phyloP scores from a whole-genome alignment of 78 protist genomes.

The Dictyostelium purpureum region DNA sequence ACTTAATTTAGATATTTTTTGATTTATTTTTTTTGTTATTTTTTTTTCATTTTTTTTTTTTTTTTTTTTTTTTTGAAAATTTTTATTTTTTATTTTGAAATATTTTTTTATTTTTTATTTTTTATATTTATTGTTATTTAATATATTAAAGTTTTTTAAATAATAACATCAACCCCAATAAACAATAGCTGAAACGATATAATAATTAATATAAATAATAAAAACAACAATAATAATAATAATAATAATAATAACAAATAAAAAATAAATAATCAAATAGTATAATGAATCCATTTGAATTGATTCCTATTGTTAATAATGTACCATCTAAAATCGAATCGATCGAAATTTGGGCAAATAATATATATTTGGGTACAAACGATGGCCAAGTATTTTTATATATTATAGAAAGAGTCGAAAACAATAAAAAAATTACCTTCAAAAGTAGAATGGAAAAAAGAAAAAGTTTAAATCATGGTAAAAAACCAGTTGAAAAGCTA shows the following conservation, averaged over 20 bases:
- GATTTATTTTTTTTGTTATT: too few species aligned
- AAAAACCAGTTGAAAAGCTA: constrained; percentile 56
- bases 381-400: constrained; percentile 72
- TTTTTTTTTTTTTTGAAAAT: too few species aligned
- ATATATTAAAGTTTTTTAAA: not conserved
- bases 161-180: not conserved
- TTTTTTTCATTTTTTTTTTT: too few species aligned
- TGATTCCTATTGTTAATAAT: constrained; percentile 49
- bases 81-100: too few species aligned
- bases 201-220: not conserved
- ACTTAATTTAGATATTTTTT: too few species aligned
- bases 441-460: constrained; percentile 68
- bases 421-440: constrained; percentile 33
- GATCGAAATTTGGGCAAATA: constrained; percentile 65
- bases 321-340: constrained; percentile 67
- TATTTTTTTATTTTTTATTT: constrained; percentile 12
- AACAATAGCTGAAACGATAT: too few species aligned
- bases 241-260: not conserved
- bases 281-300: constrained; percentile 56
- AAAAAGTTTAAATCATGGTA: constrained; percentile 49
- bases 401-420: constrained; percentile 57
- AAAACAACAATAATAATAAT: not conserved
- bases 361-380: constrained; percentile 71
- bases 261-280: not conserved
- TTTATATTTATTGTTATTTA: not conserved